A percentile compares a stretch with the other conserved stretches of the same genome.
phyloP scores from a whole-genome alignment of 2,329 filamentous ascomycete species.

The Scedosporium aurantiacum region DNA sequence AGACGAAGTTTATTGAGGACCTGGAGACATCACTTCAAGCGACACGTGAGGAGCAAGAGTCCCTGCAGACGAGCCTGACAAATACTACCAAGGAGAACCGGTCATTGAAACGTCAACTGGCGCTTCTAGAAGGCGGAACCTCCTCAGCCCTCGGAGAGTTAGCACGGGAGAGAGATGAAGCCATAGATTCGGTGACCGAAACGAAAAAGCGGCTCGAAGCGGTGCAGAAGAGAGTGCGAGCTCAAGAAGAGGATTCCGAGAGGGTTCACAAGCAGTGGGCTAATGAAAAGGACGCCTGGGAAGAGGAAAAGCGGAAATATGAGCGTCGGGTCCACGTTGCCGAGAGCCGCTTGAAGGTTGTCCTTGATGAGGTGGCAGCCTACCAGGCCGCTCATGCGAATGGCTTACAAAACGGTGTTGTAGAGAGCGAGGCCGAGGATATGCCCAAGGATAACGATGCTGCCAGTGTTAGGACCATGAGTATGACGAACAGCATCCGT shows the following conservation, averaged over 20 bases:
- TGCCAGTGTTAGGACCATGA: constrained; percentile 60
- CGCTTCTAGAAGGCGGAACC: constrained; percentile 77
- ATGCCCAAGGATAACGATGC: constrained; percentile 53
- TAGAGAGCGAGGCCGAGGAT: constrained; percentile 51
- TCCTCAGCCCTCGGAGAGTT: constrained; percentile 77
- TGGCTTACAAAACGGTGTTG: constrained; percentile 21
- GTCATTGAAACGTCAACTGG: constrained; percentile 72
- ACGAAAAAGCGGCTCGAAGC: constrained; percentile 66
- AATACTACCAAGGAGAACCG: constrained; percentile 64
- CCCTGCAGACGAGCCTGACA: constrained; percentile 49
- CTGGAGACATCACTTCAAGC: constrained; percentile 66
- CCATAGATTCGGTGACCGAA: constrained; percentile 61
- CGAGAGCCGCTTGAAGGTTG: constrained; percentile 70
- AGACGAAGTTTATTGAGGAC: constrained; percentile 73
- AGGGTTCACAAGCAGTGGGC: constrained; percentile 72
- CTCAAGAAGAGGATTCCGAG: constrained; percentile 73
- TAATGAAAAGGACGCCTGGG: constrained; percentile 75
- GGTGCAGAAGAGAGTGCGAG: constrained; percentile 64
- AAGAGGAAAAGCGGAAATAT: constrained; percentile 67
- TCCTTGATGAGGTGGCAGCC: constrained; percentile 76
- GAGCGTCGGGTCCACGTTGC: constrained; percentile 85
- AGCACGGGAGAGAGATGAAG: constrained; percentile 74
- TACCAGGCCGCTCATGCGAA: constrained; percentile 47
- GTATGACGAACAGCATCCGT: constrained; percentile 60
- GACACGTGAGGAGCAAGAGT: constrained; percentile 63